Percentiles rank a stretch among this genome's conserved stretches.
phyloP scores from a whole-genome alignment of 108 stramenopile genomes.

The Phaeodactylum tricornutum region DNA sequence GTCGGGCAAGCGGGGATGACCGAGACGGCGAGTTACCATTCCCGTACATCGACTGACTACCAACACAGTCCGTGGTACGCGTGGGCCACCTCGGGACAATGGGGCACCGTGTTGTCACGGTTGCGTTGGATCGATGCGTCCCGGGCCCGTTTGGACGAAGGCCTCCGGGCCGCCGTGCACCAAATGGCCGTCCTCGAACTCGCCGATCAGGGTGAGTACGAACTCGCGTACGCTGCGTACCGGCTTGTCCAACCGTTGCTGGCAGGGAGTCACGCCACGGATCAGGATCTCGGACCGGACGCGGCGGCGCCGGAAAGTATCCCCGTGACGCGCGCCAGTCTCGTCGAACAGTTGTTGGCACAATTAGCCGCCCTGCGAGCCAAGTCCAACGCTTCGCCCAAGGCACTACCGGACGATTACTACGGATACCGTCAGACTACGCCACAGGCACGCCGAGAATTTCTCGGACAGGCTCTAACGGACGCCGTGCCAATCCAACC shows the following conservation, averaged over 20 bases:
- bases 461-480: slow-evolving; percentile 44
- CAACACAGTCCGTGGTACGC: slow-evolving; percentile 3
- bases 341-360: slow-evolving; percentile 56
- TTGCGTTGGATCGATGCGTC: slow-evolving; percentile 25
- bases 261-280: slow-evolving; percentile 8
- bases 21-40: too few relatives aligned
- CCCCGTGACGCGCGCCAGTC: slow-evolving; percentile 22
- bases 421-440: slow-evolving; percentile 27
- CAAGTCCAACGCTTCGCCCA: slow-evolving; percentile 16
- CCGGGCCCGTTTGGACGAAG: slow-evolving; percentile 9
- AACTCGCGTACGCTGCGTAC: slow-evolving; percentile 36
- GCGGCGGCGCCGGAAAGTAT: too few relatives aligned
- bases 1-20: slow-evolving; percentile 27
- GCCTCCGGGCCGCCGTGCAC: slow-evolving; percentile 28
- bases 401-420: slow-evolving; percentile 29
- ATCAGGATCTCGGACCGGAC: slow-evolving; percentile 6
- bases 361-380: slow-evolving; percentile 34
- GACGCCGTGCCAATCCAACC: slow-evolving; percentile 55
- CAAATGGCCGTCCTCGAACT: slow-evolving; percentile 53
- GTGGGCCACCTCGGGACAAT: slow-evolving; percentile 35
- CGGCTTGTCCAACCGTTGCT: slow-evolving; percentile 23
- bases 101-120: slow-evolving; percentile 42
- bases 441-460: slow-evolving; percentile 50
- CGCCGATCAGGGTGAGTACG: slow-evolving; percentile 30
- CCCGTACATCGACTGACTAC: too few relatives aligned